Base-by-base conservation (phyloP, 805 yeast species). In the Lipomyces mesembrius region DNA sequence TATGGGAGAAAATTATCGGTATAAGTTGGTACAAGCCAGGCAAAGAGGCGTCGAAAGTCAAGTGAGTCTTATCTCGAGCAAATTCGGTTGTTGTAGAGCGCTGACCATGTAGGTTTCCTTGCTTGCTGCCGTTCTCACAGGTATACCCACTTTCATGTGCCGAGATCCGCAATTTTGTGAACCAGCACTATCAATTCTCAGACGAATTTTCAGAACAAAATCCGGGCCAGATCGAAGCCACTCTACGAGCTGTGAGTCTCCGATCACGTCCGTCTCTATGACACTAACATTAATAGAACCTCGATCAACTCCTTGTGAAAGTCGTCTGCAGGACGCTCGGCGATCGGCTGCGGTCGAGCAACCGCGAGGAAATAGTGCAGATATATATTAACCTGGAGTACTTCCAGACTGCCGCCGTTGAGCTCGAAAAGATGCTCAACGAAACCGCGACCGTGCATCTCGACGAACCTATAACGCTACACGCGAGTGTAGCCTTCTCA, bases 281-380 rank as follows among this genome's bases (percentile, higher is more conserved):
- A 35, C 17, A 27, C 51, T 53, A 29, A 29, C 57, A 53, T 20
- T 22, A 12, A 14, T 22, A 80, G 9, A 81, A 88, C 1, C 82
- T 92, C 62, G 98, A 95, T 74, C 76, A 79, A 27, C 84, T 92
- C n/a, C 81, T 93, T 68, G 83, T 85, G 22, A 83, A 85, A 56
- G 85, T 90, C 1, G 89, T 94, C 0, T 84, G 91, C 72, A 81
- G 81, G 53, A 85, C 88, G 67, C 85, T 90, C 59, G 83, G 85
- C 64, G 82, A 83, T 14, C 86, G 87, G 67, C 83, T 89, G 59
- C 84, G 86, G 71, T 83, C 92, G 1, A 85, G 88, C 12, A 90
- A 92, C 69, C 90, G 96, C 75, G 98, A 94, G 77, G 93, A 92
- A 71, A 84, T 92, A 34, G 89, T 97, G 0, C 98, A 95, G 79